Conservation (phyloP, 495 filamentous ascomycete species). For the Penicillium manginii region DNA sequence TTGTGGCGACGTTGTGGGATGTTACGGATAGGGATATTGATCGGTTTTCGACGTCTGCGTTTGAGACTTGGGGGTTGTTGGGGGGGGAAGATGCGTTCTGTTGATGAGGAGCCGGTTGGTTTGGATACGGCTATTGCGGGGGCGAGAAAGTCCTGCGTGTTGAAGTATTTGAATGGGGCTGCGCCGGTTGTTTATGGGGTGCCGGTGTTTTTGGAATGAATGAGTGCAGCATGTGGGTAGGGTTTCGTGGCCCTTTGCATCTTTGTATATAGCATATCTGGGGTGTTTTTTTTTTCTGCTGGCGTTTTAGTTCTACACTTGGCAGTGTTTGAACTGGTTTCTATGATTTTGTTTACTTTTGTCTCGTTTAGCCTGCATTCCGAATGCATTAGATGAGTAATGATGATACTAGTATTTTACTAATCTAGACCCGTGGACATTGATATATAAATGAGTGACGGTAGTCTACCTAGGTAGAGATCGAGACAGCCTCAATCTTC, state of each 20-base stretch:
- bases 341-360: conserved; percentile 7
- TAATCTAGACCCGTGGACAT: too few relatives aligned
- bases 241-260: conserved; percentile 4
- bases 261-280: conserved; percentile 1
- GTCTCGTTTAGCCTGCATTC: not conserved
- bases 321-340: conserved; percentile 22
- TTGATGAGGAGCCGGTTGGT: conserved; percentile 24
- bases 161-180: conserved; percentile 90
- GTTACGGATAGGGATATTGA: conserved; percentile 97
- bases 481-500: too few relatives aligned
- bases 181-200: conserved; percentile 94
- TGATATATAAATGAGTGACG: too few relatives aligned
- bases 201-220: conserved; percentile 75
- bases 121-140: conserved; percentile 80
- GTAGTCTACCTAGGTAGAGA: too few relatives aligned
- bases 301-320: conserved; percentile 21
- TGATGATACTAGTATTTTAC: too few relatives aligned
- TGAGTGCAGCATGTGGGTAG: conserved; percentile 4
- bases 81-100: conserved; percentile 27
- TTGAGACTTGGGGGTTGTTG: conserved; percentile 86
- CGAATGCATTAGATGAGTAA: not conserved
- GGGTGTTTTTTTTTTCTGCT: not conserved
- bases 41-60: conserved; percentile 74
- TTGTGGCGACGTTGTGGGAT: conserved; percentile 94
- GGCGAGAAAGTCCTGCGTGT: conserved; percentile 73